A percentile compares a stretch with the other conserved stretches of the same genome.
These are phyloP conservation scores for Alloteropsis angusta DNA, from an alignment of 202 grass and related monocot genomes.

Conservation along the genomic window DNA sequence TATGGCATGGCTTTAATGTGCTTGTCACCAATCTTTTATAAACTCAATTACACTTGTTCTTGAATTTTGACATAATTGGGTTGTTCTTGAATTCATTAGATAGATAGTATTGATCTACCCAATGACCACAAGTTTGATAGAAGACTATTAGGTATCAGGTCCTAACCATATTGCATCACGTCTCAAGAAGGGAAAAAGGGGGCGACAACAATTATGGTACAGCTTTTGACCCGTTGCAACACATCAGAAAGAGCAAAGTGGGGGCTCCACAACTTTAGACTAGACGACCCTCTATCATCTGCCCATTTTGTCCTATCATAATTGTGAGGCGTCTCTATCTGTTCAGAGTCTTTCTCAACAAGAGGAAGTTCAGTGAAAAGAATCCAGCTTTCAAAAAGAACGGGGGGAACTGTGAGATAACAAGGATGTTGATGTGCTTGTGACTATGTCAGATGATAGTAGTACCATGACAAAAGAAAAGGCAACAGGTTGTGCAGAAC, in stretches of 20 bases:
- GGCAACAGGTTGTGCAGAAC: not conserved
- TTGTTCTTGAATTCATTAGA: too few species aligned
- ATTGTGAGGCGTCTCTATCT: not conserved
- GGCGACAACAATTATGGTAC: not conserved
- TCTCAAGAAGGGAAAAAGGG: too few species aligned
- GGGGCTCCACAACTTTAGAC: not conserved
- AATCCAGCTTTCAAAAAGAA: not conserved
- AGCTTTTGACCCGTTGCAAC: not conserved
- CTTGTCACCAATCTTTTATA: too few species aligned
- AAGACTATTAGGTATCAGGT: too few species aligned
- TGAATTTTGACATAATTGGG: too few species aligned
- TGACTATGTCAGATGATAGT: not conserved
- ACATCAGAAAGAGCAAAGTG: not conserved
- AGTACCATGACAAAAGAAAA: not conserved
- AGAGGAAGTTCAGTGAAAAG: not conserved
- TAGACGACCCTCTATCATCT: not conserved
- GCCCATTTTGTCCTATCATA: not conserved
- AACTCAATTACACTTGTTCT: too few species aligned
- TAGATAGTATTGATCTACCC: too few species aligned
- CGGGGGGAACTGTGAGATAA: not conserved
- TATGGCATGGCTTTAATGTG: too few species aligned
- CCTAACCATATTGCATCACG: not conserved
- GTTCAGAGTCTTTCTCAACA: not conserved
- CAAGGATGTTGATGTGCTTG: not conserved
- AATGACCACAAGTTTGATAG: too few species aligned